These are phyloP conservation scores for Madurella mycetomatis DNA, from an alignment of 2,329 filamentous ascomycete genomes.

Conservation along the genomic window DNA sequence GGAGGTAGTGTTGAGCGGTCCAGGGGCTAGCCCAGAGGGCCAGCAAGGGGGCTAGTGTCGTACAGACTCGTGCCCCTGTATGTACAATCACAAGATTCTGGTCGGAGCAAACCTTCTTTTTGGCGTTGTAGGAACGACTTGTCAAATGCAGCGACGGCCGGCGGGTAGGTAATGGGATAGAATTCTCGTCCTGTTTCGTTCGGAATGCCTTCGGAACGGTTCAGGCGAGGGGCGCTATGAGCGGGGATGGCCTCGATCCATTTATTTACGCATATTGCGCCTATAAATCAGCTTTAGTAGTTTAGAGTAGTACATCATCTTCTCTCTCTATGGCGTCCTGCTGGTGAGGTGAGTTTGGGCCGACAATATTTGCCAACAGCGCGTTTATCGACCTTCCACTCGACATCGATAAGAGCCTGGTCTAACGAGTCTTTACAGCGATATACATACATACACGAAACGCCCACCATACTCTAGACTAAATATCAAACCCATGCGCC, in stretches of 20 bases:
- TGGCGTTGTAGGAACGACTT: constrained; percentile 11
- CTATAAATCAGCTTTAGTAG: constrained; percentile 8
- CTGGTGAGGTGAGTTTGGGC: too few relatives aligned
- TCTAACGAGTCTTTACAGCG: too few relatives aligned
- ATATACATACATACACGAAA: too few relatives aligned
- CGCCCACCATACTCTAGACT: too few relatives aligned
- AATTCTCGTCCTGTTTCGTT: not conserved
- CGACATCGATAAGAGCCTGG: too few relatives aligned
- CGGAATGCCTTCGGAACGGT: too few relatives aligned
- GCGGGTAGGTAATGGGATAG: not conserved
- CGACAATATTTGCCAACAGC: too few relatives aligned
- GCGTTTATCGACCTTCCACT: too few relatives aligned
- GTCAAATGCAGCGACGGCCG: not conserved
- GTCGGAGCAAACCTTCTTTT: constrained; percentile 12
- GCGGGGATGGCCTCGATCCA: not conserved
- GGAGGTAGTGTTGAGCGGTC: not conserved
- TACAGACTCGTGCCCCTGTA: not conserved
- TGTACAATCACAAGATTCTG: constrained; percentile 7
- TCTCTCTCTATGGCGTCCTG: not conserved
- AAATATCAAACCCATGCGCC: too few relatives aligned
- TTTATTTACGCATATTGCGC: not conserved
- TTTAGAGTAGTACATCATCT: constrained; percentile 8
- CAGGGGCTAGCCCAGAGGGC: not conserved
- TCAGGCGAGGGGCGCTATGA: not conserved
- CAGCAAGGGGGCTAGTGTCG: not conserved